phyloP scores from a whole-genome alignment of 768 basidiomycete species.

The Lentinula lateritia region DNA sequence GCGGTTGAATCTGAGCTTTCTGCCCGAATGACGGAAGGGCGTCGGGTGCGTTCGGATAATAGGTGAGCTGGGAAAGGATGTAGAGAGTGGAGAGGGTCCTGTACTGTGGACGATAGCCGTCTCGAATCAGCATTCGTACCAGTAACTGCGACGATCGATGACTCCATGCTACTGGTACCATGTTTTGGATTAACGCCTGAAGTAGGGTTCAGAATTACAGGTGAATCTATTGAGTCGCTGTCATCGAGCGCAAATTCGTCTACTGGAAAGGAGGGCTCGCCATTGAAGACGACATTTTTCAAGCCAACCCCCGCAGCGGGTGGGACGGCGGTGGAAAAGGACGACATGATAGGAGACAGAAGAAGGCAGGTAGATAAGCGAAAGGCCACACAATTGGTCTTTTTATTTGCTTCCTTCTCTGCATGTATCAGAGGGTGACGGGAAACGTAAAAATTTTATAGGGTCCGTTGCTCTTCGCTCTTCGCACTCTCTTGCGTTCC shows the following conservation, averaged over 20 bases:
- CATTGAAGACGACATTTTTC: not conserved
- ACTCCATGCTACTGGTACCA: not conserved
- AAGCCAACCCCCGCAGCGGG: not conserved
- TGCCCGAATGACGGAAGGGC: not conserved
- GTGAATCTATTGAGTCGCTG: not conserved
- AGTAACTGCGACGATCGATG: not conserved
- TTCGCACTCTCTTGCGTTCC: not conserved
- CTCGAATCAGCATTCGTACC: not conserved
- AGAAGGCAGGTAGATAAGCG: not conserved
- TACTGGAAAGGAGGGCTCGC: not conserved
- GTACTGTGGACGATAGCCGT: not conserved
- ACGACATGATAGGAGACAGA: not conserved
- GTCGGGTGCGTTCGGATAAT: not conserved
- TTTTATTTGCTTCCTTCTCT: not conserved
- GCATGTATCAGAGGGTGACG: not conserved
- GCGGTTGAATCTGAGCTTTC: not conserved
- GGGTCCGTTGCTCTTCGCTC: not conserved
- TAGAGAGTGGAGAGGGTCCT: not conserved
- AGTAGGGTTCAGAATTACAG: not conserved
- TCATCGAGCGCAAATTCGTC: not conserved
- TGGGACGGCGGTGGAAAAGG: not conserved
- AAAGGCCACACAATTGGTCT: not conserved
- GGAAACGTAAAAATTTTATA: not conserved
- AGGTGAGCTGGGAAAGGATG: not conserved
- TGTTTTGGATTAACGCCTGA: no score